These are phyloP conservation scores for Wickerhamiella spandovensis DNA, from an alignment of 805 yeast genomes.

Conservation along the genomic window DNA sequence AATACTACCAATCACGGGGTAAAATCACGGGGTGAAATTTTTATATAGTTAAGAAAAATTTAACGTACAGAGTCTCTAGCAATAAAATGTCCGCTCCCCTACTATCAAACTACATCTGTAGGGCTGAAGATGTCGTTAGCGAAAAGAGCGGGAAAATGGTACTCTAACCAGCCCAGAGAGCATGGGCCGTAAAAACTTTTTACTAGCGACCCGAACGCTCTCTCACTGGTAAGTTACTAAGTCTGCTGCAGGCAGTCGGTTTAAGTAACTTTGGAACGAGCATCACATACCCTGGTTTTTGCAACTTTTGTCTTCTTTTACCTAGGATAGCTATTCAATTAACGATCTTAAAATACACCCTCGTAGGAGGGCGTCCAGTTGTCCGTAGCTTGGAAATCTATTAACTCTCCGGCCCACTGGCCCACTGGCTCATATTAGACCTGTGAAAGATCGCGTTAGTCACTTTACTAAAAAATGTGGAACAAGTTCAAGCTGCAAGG, in stretches of 20 bases:
- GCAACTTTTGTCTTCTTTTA: too few species aligned
- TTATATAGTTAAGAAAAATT: neutral
- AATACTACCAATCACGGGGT: neutral
- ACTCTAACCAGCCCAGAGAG: neutral
- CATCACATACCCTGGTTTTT: too few species aligned
- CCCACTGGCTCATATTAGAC: neutral
- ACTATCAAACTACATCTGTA: conserved; percentile 22
- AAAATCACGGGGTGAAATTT: neutral
- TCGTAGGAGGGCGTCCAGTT: too few species aligned
- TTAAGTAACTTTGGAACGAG: too few species aligned
- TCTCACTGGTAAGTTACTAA: neutral
- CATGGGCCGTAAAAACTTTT: neutral
- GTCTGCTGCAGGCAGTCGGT: neutral
- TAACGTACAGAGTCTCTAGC: too few species aligned
- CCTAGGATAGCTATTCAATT: too few species aligned
- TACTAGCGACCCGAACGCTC: neutral
- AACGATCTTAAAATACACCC: too few species aligned
- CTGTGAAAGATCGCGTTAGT: too few species aligned
- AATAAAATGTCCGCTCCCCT: conserved; percentile 17
- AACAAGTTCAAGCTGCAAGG: conserved; percentile 11
- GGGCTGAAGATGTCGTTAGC: conserved; percentile 19
- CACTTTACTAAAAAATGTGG: conserved; percentile 8
- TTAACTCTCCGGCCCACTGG: neutral
- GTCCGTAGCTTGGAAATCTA: neutral
- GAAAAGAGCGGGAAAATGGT: conserved; percentile 16